phyloP scores from a whole-genome alignment of 768 basidiomycete genomes.

The Polyporus arcularius region DNA sequence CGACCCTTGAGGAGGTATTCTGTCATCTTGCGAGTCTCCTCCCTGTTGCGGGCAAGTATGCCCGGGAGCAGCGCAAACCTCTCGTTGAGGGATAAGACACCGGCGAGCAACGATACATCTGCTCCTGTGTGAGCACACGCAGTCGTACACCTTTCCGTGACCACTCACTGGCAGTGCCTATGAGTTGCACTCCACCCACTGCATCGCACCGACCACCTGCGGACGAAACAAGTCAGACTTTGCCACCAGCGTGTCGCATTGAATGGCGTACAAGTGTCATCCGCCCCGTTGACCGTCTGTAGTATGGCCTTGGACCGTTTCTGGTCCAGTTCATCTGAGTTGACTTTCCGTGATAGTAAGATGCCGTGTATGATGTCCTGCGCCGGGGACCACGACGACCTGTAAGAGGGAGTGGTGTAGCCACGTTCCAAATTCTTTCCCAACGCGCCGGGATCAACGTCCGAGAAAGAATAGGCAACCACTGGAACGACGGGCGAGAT shows the following conservation, averaged over 20 bases:
- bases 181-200: slow-evolving; percentile 19
- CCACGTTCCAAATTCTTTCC: not conserved
- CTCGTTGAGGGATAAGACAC: not conserved
- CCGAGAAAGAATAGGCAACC: not conserved
- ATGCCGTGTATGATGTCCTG: not conserved
- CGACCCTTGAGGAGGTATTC: not conserved
- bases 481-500: too few species aligned
- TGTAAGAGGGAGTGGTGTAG: not conserved
- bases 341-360: slow-evolving; percentile 1
- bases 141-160: not conserved
- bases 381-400: not conserved
- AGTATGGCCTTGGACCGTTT: slow-evolving; percentile 20
- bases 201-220: slow-evolving; percentile 20
- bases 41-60: slow-evolving; percentile 5
- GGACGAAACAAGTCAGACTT: not conserved
- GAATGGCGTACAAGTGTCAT: slow-evolving; percentile 23
- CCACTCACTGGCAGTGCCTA: slow-evolving; percentile 32
- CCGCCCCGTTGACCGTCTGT: slow-evolving; percentile 16
- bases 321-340: not conserved
- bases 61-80: slow-evolving; percentile 7
- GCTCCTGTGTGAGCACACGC: not conserved
- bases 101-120: slow-evolving; percentile 20
- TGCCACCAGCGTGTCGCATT: not conserved
- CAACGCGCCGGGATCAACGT: not conserved
- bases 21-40: slow-evolving; percentile 9